Percentiles rank a stretch among this genome's conserved stretches.
These are phyloP conservation scores for Ascochyta fabae DNA, from an alignment of 2,329 filamentous ascomycete species.

Conservation along the genomic window DNA sequence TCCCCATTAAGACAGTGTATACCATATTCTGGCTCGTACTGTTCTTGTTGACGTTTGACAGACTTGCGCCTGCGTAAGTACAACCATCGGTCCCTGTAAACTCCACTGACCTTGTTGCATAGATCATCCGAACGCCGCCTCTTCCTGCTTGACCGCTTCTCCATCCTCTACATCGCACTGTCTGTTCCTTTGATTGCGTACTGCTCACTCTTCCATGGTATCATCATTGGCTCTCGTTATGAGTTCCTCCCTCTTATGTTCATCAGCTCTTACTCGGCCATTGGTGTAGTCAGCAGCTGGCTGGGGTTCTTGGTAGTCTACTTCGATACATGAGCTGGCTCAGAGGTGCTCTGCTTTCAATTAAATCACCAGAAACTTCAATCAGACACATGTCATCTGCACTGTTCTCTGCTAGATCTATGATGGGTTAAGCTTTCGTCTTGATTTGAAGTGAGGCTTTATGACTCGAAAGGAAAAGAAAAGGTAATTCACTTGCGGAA, in stretches of 20 bases:
- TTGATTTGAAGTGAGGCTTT: not conserved
- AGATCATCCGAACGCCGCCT: slow-evolving; percentile 59
- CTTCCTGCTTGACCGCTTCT: slow-evolving; percentile 90
- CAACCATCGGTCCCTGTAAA: not conserved
- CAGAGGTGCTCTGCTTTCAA: not conserved
- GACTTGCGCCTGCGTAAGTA: slow-evolving; percentile 76
- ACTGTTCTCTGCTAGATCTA: too few species aligned
- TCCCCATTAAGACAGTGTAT: slow-evolving; percentile 91
- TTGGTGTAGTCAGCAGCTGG: slow-evolving; percentile 97
- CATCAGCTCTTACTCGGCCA: slow-evolving; percentile 89
- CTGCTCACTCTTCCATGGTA: slow-evolving; percentile 80
- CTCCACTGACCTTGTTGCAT: slow-evolving; percentile 20
- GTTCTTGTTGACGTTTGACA: slow-evolving; percentile 86
- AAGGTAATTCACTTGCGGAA: too few species aligned
- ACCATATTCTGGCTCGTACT: slow-evolving; percentile 89
- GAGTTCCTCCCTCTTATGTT: slow-evolving; percentile 98
- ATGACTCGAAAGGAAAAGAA: not conserved
- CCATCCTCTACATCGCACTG: slow-evolving; percentile 84
- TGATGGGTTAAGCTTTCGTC: not conserved
- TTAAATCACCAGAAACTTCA: too few species aligned
- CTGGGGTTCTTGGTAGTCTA: slow-evolving; percentile 92
- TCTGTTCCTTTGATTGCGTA: slow-evolving; percentile 90
- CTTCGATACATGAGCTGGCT: slow-evolving; percentile 57
- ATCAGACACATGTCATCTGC: too few species aligned
- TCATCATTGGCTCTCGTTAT: slow-evolving; percentile 81